These are phyloP conservation scores for Phytophthora litchii DNA, from an alignment of 352 stramenopile genomes.

Conservation along the genomic window DNA sequence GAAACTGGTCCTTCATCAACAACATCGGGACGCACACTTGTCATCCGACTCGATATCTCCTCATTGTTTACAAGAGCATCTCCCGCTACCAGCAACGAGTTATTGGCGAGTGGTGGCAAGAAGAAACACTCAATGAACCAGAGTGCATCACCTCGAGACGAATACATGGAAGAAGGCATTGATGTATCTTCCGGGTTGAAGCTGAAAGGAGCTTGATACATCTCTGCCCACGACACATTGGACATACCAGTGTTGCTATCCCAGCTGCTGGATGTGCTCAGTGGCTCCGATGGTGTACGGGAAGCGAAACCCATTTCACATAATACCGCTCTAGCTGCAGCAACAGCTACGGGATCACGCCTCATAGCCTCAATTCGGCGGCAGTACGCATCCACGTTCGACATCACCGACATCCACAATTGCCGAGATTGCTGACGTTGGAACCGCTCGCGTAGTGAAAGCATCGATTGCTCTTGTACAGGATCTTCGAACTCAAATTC, in stretches of 20 bases:
- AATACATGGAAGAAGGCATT: conserved; percentile 39
- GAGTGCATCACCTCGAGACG: conserved; percentile 39
- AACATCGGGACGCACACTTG: conserved; percentile 10
- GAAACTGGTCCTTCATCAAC: conserved; percentile 31
- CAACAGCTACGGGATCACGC: conserved; percentile 45
- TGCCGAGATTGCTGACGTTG: conserved; percentile 37
- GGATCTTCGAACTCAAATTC: conserved; percentile 4
- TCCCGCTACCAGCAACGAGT: conserved; percentile 44
- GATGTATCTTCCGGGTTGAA: conserved; percentile 21
- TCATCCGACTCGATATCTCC: conserved; percentile 30
- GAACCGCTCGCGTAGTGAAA: conserved; percentile 37
- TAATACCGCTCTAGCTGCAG: conserved; percentile 38
- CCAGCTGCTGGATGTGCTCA: conserved; percentile 20
- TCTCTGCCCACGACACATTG: conserved; percentile 11
- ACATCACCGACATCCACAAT: conserved; percentile 45
- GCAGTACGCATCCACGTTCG: conserved; percentile 52
- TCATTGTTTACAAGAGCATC: conserved; percentile 34
- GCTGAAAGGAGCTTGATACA: conserved; percentile 18
- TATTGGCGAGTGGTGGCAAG: conserved; percentile 39
- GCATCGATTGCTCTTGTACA: not conserved
- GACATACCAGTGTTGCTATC: conserved; percentile 18
- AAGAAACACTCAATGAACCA: conserved; percentile 68
- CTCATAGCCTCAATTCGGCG: conserved; percentile 43
- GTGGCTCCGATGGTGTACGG: conserved; percentile 4
- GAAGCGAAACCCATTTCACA: conserved; percentile 32